phyloP scores from a whole-genome alignment of 108 stramenopile species.

The Schizochytrium sp. region DNA sequence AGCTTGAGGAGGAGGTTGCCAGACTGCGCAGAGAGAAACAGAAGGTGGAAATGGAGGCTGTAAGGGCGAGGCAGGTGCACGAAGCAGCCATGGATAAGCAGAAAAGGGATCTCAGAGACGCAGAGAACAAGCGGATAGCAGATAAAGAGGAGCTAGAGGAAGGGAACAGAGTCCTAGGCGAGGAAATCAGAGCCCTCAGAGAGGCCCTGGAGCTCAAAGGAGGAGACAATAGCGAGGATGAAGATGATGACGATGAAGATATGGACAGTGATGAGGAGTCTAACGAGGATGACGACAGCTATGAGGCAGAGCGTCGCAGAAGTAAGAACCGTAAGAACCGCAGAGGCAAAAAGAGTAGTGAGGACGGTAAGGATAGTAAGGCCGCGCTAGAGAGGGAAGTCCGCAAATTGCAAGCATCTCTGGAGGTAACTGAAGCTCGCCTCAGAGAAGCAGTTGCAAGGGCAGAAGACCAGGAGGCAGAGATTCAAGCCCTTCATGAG shows the following conservation, averaged over 20 bases:
- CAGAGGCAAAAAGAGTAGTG: neutral
- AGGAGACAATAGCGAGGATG: too few relatives aligned
- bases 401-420: neutral
- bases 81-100: neutral
- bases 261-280: neutral
- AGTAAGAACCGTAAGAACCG: neutral
- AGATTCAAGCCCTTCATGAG: slow-evolving; percentile 18
- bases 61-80: neutral
- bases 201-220: slow-evolving; percentile 5
- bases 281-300: neutral
- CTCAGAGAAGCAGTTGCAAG: neutral
- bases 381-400: neutral
- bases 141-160: neutral
- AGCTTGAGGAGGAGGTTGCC: neutral
- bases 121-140: neutral
- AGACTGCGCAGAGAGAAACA: slow-evolving; percentile 15
- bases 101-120: neutral
- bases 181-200: slow-evolving; percentile 10
- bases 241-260: neutral
- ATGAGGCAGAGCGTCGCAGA: neutral
- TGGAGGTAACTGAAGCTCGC: neutral
- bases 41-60: slow-evolving; percentile 15
- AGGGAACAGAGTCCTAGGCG: neutral
- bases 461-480: neutral
- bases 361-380: neutral